Percentiles rank a stretch among this genome's conserved stretches.
Evolutionary conservation across 495 filamentous ascomycete species (phyloP).

Genomic region (Penicillium herquei): DNA sequence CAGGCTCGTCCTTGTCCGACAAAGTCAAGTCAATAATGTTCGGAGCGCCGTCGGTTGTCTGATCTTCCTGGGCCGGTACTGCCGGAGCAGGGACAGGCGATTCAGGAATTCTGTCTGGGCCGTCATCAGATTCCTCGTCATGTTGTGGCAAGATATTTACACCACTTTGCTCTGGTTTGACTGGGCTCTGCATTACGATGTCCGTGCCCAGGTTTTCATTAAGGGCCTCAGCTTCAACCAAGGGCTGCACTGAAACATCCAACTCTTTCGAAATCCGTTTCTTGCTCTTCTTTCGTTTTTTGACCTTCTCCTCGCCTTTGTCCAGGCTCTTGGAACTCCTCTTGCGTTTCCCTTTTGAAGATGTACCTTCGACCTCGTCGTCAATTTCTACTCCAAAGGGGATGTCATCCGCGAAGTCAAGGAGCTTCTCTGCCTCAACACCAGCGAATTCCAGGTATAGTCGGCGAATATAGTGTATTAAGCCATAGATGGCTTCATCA

Average conservation of each 20-base stretch:
- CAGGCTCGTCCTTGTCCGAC: too few species aligned
- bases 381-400: constrained; percentile 28
- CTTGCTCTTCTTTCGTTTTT: constrained; percentile 22
- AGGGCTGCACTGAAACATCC: not conserved
- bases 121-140: not conserved
- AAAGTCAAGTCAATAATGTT: not conserved
- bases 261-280: not conserved
- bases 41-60: too few species aligned
- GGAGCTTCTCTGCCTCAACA: not conserved
- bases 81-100: not conserved
- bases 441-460: constrained; percentile 18
- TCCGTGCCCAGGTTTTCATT: too few species aligned
- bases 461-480: constrained; percentile 24
- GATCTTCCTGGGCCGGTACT: too few species aligned
- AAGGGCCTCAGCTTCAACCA: not conserved
- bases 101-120: not conserved
- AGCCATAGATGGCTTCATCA: not conserved
- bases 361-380: not conserved
- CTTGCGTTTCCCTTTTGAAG: constrained; percentile 2
- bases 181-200: too few species aligned
- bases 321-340: constrained; percentile 1
- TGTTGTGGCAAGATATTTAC: too few species aligned
- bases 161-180: too few species aligned
- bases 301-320: not conserved
- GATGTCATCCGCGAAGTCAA: constrained; percentile 1